phyloP scores from a whole-genome alignment of 2,329 filamentous ascomycete genomes.

The Cladosporium cucumerinum region DNA sequence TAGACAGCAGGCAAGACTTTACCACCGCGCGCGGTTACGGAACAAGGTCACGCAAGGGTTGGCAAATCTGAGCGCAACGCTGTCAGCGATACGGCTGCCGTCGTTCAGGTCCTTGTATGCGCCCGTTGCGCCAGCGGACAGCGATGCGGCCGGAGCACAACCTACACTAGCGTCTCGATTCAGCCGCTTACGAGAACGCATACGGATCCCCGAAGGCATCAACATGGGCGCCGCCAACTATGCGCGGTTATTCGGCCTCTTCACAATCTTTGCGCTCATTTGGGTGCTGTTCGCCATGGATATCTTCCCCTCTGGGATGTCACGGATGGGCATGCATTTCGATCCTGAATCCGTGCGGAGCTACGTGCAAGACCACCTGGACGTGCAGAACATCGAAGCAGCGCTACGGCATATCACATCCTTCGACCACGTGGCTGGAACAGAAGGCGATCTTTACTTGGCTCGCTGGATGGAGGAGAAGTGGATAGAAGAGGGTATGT shows the following conservation, averaged over 20 bases:
- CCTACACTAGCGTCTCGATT: neutral
- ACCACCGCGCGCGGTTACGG: conserved; percentile 41
- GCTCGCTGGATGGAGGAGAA: conserved; percentile 79
- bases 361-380: conserved; percentile 70
- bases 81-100: conserved; percentile 55
- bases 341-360: conserved; percentile 77
- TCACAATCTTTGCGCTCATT: conserved; percentile 71
- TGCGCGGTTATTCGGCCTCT: conserved; percentile 69
- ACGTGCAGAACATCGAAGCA: conserved; percentile 60
- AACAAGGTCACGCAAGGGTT: conserved; percentile 56
- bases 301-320: conserved; percentile 68
- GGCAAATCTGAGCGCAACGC: conserved; percentile 53
- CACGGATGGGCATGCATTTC: conserved; percentile 66
- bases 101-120: conserved; percentile 46
- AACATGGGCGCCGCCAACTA: conserved; percentile 62
- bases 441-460: conserved; percentile 82
- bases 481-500: conserved; percentile 61
- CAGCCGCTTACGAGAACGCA: conserved; percentile 1
- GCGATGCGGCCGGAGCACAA: conserved; percentile 9
- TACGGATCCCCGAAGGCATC: conserved; percentile 39
- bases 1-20: conserved; percentile 27
- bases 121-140: conserved; percentile 24
- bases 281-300: conserved; percentile 86
- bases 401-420: conserved; percentile 73
- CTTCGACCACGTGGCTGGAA: conserved; percentile 90